Base-by-base conservation (phyloP, 208 protist genomes). In the Leishmania tropica region DNA sequence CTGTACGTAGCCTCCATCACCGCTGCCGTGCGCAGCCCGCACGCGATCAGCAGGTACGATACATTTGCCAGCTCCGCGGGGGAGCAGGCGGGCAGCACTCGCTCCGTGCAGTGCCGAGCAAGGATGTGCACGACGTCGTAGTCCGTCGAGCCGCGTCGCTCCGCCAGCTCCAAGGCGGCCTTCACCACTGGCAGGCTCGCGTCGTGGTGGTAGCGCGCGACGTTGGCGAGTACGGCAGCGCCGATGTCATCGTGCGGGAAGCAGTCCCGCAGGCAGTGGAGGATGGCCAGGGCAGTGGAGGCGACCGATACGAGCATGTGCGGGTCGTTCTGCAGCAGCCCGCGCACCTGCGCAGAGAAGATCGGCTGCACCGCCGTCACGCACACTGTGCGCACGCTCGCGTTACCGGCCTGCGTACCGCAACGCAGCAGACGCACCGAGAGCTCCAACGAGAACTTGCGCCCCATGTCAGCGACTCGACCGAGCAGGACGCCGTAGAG, bases 401-500 rank as follows among this genome's bases (percentile, higher is more conserved):
- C 71, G 60, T 87, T 80, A 7, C 79, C 76, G 1, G 89, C 78
- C 28, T 73, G 76, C 31, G 77, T 87, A 68, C 94, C 90, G 78
- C 92, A 93, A 37, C 76, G 85, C 58, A 97, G 85, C 60, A 97
- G 86, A 11, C 92, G 94, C 53, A 96, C 82, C 1, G 88, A 81
- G 58, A 95, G 88, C 15, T 90, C 83, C 11, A 97, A 78, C 5
- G 92, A 94, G 70, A 95, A 87, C 21, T 83, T 88, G 45, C 89
- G 83, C 68, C 84, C 88, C 31, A 91, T 65, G 65, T 95, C 92
- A 40, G 89, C 80, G 21, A 94, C 87, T n/a, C 93, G 87, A 51
- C 89, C 83, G 19, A 95, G 87, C n/a, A 97, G 79, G 1, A 94
- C 85, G 37, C 93, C 88, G 87, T 94, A 95, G 28, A 97, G 88